Percentiles rank a stretch among this genome's conserved stretches.
These are phyloP conservation scores for Zymoseptoria ardabiliae DNA, from an alignment of 2,329 filamentous ascomycete genomes.

Conservation along the genomic window DNA sequence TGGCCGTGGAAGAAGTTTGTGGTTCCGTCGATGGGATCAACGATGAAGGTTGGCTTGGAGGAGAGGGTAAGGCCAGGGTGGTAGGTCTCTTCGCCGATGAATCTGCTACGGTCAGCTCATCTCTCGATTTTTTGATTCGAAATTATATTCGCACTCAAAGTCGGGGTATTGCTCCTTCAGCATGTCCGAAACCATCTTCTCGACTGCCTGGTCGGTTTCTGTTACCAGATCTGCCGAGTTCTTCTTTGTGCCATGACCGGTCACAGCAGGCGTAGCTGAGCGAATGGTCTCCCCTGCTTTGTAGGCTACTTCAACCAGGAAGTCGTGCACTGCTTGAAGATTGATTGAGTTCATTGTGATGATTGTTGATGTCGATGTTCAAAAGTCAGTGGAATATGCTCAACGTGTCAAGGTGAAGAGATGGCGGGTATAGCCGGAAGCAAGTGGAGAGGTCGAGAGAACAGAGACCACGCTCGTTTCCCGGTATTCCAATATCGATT, in stretches of 20 bases:
- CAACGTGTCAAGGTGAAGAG: constrained; percentile 92
- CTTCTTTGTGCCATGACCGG: constrained; percentile 40
- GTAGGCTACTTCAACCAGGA: constrained; percentile 40
- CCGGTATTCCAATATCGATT: neutral
- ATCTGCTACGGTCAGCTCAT: constrained; percentile 33
- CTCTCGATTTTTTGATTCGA: neutral
- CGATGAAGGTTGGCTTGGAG: constrained; percentile 65
- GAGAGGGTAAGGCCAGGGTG: constrained; percentile 58
- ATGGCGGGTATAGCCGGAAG: constrained; percentile 48
- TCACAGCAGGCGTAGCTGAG: constrained; percentile 37
- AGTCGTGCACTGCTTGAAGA: constrained; percentile 43
- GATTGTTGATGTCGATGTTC: constrained; percentile 56
- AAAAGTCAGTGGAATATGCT: constrained; percentile 90
- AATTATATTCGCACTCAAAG: constrained; percentile 37
- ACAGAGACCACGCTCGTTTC: neutral
- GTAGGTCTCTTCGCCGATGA: constrained; percentile 73
- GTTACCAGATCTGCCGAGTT: constrained; percentile 56
- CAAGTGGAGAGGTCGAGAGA: neutral
- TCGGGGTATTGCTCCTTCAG: constrained; percentile 47
- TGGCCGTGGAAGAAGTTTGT: constrained; percentile 76
- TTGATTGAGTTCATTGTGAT: constrained; percentile 24
- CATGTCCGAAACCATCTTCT: constrained; percentile 48
- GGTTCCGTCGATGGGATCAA: constrained; percentile 76
- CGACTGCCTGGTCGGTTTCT: constrained; percentile 56
- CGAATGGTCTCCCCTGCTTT: constrained; percentile 42